Evolutionary conservation across 2,329 filamentous ascomycete genomes (phyloP), one percentile per base, ranked within the genome.

Genomic region (Ilyonectria robusta): DNA sequence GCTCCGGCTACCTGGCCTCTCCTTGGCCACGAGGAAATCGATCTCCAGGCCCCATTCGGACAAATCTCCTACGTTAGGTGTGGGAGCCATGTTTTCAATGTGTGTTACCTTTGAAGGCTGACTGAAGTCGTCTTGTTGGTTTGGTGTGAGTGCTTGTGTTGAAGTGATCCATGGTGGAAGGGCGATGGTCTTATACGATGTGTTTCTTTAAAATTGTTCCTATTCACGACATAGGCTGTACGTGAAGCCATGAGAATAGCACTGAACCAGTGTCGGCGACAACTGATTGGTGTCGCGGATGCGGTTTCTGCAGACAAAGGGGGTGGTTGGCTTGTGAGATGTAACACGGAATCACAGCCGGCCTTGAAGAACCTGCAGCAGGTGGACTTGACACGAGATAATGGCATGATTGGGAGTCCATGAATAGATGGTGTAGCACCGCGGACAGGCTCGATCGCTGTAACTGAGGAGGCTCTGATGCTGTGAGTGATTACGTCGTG

Each of bases 1-100:
- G 19, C 21, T 51, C 7, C 51, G 29, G 4, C 46, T n/a, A 5
- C 47, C 66, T 2, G 44, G 21, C 35, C 59, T 65, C 31, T 70
- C 59, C 19, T 72, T 67, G 58, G 73, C 73, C 15, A 76, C 72
- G 31, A 76, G 61, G 37, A 75, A 74, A 19, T 76, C 72, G 54
- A 76, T 48, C 26, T 73, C 70, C 55, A 76, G 57, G 59, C 56
- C 63, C 62, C 68, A 76, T 42, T 68, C 59, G 17, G 66, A 23
- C 6, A 65, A 58, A n/a, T 67, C 40, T 6, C 50, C 48, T 11
- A 48, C 15, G 7, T 37, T 13, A 19, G 29, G 56, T n/a, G 46
- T 53, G 42, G 9, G 17, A 17, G 29, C 3, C 9, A 31, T 46
- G 7, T n/a, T 2, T 19, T 47, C 33, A 6, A 10, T 37, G 26